These are phyloP conservation scores for Hortaea sp. DNA, from an alignment of 2,329 filamentous ascomycete genomes.

Conservation along the genomic window DNA sequence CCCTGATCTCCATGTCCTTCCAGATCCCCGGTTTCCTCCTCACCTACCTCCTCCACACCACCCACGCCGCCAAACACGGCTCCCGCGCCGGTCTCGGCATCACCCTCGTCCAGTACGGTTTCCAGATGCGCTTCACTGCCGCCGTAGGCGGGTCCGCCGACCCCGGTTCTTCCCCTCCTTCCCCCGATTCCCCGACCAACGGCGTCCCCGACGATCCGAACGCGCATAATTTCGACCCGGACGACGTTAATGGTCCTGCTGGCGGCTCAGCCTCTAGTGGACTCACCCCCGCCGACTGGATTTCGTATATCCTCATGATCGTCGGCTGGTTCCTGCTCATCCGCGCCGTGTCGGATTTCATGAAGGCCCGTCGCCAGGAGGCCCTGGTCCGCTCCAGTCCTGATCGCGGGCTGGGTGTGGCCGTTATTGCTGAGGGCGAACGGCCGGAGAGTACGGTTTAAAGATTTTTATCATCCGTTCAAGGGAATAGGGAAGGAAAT, in stretches of 20 bases:
- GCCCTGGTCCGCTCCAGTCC: constrained; percentile 88
- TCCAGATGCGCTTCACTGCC: constrained; percentile 66
- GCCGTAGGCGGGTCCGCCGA: constrained; percentile 16
- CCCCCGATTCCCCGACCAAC: constrained; percentile 22
- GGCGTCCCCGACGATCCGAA: constrained; percentile 73
- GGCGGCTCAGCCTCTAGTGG: constrained; percentile 31
- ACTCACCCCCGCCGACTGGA: constrained; percentile 71
- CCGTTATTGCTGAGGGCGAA: constrained; percentile 82
- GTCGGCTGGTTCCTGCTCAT: constrained; percentile 98
- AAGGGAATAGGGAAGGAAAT: too few relatives aligned
- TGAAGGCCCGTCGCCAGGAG: constrained; percentile 81
- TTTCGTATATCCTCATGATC: constrained; percentile 90
- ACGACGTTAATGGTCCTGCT: constrained; percentile 45
- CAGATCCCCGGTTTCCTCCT: constrained; percentile 94
- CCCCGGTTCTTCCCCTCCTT: constrained; percentile 7
- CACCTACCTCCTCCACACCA: constrained; percentile 95
- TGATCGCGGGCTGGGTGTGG: constrained; percentile 72
- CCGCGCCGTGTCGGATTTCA: constrained; percentile 81
- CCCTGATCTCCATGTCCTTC: constrained; percentile 95
- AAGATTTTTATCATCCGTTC: too few relatives aligned
- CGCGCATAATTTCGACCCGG: constrained; percentile 75
- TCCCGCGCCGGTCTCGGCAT: constrained; percentile 90
- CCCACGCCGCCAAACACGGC: constrained; percentile 95
- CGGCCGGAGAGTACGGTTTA: constrained; percentile 53
- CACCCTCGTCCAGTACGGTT: constrained; percentile 91